These are phyloP conservation scores for Acacia concinna DNA, from an alignment of 331 rosid species.

Conservation along the genomic window DNA sequence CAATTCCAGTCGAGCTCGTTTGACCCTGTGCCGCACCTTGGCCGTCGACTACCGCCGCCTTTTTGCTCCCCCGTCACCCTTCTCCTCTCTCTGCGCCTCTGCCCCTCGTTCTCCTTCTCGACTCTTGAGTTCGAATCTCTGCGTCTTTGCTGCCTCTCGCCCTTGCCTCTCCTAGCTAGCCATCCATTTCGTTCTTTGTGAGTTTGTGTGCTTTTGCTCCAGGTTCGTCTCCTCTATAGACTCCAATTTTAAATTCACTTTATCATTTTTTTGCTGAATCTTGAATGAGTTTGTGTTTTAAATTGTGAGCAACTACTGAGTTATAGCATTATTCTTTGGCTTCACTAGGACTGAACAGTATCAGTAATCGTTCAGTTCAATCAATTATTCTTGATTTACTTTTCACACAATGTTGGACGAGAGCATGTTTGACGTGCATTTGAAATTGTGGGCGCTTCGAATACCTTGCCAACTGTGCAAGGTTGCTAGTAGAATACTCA, in stretches of 20 bases:
- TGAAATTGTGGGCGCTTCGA: constrained; percentile 78
- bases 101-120: neutral
- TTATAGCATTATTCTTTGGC: neutral
- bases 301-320: neutral
- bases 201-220: neutral
- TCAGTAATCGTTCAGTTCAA: neutral
- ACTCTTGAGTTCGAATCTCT: neutral
- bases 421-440: constrained; percentile 61
- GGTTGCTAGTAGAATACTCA: constrained; percentile 63
- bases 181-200: neutral
- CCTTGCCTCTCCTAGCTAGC: neutral
- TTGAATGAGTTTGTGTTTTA: neutral
- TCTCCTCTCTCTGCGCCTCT: too few relatives aligned
- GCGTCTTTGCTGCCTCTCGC: neutral
- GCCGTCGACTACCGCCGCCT: neutral
- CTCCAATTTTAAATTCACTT: neutral
- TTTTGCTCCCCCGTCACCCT: neutral
- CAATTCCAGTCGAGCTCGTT: neutral
- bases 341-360: neutral
- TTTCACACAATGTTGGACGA: constrained; percentile 55
- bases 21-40: neutral
- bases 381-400: neutral
- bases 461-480: constrained; percentile 88
- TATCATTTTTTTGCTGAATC: too few relatives aligned
- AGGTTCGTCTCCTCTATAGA: neutral